A percentile compares a stretch with the other conserved stretches of the same genome.
Evolutionary conservation across 371 early-diverging fungal genomes (phyloP).

Genomic region (Nematocida ausubeli): DNA sequence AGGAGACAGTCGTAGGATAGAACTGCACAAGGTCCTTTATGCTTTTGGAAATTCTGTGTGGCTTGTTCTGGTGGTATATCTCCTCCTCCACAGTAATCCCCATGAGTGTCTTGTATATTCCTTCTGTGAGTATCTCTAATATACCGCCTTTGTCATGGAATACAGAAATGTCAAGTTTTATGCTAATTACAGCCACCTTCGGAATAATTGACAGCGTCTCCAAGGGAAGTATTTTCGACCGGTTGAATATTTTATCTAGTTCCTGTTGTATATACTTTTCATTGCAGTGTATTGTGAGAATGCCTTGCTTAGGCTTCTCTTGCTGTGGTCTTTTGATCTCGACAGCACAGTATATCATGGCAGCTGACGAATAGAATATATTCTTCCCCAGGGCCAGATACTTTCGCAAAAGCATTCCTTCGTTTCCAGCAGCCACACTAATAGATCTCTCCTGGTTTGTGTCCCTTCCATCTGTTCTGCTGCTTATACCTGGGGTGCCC

Average conservation of each 20-base stretch:
- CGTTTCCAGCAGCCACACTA: neutral
- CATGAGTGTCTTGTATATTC: constrained; percentile 5
- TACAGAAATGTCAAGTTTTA: constrained; percentile 22
- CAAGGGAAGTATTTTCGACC: constrained; percentile 8
- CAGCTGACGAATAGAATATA: constrained; percentile 8
- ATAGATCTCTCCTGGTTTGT: neutral
- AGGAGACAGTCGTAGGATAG: neutral
- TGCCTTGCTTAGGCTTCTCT: neutral
- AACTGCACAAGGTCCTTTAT: neutral
- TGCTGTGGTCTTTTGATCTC: constrained; percentile 25
- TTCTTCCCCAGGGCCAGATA: neutral
- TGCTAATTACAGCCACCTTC: constrained; percentile 8
- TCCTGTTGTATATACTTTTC: constrained; percentile 16
- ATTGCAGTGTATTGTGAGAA: constrained; percentile 4
- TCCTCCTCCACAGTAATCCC: neutral
- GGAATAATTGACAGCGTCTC: constrained; percentile 32
- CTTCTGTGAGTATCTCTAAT: constrained; percentile 7
- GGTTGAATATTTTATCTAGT: constrained; percentile 17
- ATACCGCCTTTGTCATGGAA: constrained; percentile 22
- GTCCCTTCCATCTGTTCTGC: constrained; percentile 25
- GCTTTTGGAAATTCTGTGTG: neutral
- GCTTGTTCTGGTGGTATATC: neutral
- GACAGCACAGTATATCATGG: neutral
- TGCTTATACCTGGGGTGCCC: neutral
- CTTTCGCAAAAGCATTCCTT: neutral